Evolutionary conservation across 2,329 filamentous ascomycete genomes (phyloP).

Genomic region (Parastagonospora avenae): DNA sequence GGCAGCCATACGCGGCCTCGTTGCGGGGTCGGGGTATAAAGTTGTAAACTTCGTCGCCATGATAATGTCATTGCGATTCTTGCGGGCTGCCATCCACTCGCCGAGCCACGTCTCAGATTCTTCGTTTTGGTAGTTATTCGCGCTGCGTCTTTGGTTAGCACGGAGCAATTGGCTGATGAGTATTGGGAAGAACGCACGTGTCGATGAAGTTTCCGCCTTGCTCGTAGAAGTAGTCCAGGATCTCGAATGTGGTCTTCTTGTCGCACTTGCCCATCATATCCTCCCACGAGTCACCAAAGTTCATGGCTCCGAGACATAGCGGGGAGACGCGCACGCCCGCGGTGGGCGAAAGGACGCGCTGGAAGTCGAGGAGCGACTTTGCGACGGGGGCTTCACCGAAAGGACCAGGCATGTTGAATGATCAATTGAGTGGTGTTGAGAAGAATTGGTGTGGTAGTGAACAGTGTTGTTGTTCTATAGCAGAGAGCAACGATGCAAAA

Average conservation of each 20-base stretch:
- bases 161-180: neutral
- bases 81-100: constrained; percentile 56
- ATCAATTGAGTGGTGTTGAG: neutral
- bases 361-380: constrained; percentile 54
- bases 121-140: constrained; percentile 55
- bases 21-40: constrained; percentile 26
- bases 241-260: constrained; percentile 52
- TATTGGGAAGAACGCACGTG: constrained; percentile 38
- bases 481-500: neutral
- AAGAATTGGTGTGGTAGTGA: neutral
- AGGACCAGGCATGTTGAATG: constrained; percentile 23
- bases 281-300: constrained; percentile 58
- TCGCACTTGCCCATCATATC: constrained; percentile 49
- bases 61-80: constrained; percentile 57
- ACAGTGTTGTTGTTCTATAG: neutral
- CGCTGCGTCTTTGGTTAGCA: constrained; percentile 28
- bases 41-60: constrained; percentile 61
- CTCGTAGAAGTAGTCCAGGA: constrained; percentile 55
- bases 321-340: constrained; percentile 60
- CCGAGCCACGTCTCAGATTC: constrained; percentile 57
- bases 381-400: constrained; percentile 34
- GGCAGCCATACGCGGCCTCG: constrained; percentile 30
- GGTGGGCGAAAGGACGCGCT: constrained; percentile 57
- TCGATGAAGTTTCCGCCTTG: constrained; percentile 60
- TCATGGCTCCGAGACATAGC: constrained; percentile 61